Evolutionary conservation across 1,139 yeast species (phyloP).

Genomic region (Arxiozyma slooffiae): DNA sequence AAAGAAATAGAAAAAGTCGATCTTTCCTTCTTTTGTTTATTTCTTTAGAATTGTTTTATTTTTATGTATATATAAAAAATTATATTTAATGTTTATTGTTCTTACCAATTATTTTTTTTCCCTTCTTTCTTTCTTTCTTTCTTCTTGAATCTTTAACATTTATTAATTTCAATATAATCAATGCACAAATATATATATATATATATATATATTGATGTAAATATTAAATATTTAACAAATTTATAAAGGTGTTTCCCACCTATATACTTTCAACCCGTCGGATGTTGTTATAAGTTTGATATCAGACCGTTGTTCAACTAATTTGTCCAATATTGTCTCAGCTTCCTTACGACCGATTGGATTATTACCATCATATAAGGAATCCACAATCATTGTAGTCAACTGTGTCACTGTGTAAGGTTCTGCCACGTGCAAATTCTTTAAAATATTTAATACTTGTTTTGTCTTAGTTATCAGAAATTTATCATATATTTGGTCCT

Average conservation of each 20-base stretch:
- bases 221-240: too few relatives aligned
- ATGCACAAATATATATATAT: too few relatives aligned
- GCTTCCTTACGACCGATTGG: conserved; percentile 31
- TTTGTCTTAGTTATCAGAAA: conserved; percentile 38
- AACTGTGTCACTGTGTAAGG: conserved; percentile 30
- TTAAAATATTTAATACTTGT: conserved; percentile 29
- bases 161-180: too few relatives aligned
- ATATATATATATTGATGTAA: too few relatives aligned
- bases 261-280: conserved; percentile 24
- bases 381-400: conserved; percentile 26
- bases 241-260: conserved; percentile 21
- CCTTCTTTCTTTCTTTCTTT: too few relatives aligned
- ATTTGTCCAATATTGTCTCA: conserved; percentile 21
- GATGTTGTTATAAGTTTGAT: conserved; percentile 19
- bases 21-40: too few relatives aligned
- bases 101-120: too few relatives aligned
- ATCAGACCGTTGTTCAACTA: conserved; percentile 15
- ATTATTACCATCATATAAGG: conserved; percentile 28
- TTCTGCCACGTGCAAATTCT: conserved; percentile 24
- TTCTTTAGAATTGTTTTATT: too few relatives aligned
- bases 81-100: too few relatives aligned
- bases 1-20: too few relatives aligned
- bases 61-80: too few relatives aligned
- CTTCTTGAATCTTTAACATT: too few relatives aligned
- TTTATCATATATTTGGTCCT: conserved; percentile 32